Conservation (phyloP, 2,329 filamentous ascomycete genomes). For the Madurella mycetomatis region DNA sequence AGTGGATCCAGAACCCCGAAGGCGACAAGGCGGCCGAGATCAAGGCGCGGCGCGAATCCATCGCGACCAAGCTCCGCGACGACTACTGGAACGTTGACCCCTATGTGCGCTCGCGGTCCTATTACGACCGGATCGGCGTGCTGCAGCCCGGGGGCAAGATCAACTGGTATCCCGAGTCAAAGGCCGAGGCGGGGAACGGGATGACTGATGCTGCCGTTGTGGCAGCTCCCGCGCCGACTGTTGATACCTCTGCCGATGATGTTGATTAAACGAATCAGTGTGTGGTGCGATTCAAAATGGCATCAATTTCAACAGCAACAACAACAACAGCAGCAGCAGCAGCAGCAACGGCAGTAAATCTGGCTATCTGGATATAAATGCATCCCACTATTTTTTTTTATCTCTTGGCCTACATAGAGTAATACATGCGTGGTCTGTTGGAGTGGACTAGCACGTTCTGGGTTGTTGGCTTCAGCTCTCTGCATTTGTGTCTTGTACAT, state of each 20-base stretch:
- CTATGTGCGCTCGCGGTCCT: constrained; percentile 73
- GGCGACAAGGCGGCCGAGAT: constrained; percentile 44
- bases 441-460: neutral
- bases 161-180: constrained; percentile 57
- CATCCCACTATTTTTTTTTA: neutral
- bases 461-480: neutral
- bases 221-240: neutral
- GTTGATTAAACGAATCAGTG: constrained; percentile 33
- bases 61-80: constrained; percentile 60
- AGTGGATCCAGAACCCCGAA: constrained; percentile 62
- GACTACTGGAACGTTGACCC: constrained; percentile 92
- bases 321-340: neutral
- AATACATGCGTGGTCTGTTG: neutral
- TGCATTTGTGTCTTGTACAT: too few species aligned
- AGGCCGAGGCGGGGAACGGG: constrained; percentile 15
- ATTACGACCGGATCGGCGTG: constrained; percentile 78
- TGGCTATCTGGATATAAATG: neutral
- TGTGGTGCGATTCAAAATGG: neutral
- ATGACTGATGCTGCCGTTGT: constrained; percentile 13
- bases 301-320: neutral
- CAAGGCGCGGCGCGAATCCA: constrained; percentile 53
- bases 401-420: neutral
- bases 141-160: constrained; percentile 63
- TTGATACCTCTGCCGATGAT: constrained; percentile 39
- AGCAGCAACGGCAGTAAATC: neutral